Base-by-base conservation (phyloP, 495 filamentous ascomycete species). In the Poronia punctata region DNA sequence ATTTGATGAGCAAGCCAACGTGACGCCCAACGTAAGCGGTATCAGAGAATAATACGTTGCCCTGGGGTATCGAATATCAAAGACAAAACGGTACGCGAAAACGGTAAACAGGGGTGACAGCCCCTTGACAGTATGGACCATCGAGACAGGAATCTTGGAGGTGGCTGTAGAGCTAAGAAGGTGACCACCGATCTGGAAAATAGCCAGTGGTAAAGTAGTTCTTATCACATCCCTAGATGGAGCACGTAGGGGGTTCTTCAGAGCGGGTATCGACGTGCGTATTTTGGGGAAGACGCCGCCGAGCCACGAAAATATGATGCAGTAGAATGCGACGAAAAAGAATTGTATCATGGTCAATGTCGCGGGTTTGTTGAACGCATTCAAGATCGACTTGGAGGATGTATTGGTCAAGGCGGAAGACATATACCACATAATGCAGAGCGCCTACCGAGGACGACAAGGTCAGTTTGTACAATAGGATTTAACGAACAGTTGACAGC, bases 101-200 rank as follows among this genome's bases (percentile, higher is more conserved):
- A 99, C 92, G 0, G 92, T 97, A 56, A 97, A 90, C 18, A 99
- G 74, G 2, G 92, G 92, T 1, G 93, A 97, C 30, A 99, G 82
- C n/a, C 92, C 93, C 66, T 99, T 99, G 60, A 99, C 96, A 1
- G 93, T 97, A 64, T 99, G 92, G 12, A 99, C 92, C 27, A 99
- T 72, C 15, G 90, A 95, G 7, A 99, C 92, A 4, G 93, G 88
- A 27, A 97, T 97, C 46, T 88, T 84, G 29, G 85, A 79, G 35
- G 88, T 99, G 10, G 92, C 89, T 53, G 87, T 94, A 6, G 88
- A 93, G 53, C 81, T 90, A 7, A 95, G 69, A 29, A 99, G 86
- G 62, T 97, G 93, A 11, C 93, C 92, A 3, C 82, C 83, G 35
- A 99, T 80, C 60, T 96, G 89, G 60, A 99, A 99, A 31, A 82